These are phyloP conservation scores for Xylariaceae sp. DNA, from an alignment of 2,329 filamentous ascomycete genomes.

Conservation along the genomic window DNA sequence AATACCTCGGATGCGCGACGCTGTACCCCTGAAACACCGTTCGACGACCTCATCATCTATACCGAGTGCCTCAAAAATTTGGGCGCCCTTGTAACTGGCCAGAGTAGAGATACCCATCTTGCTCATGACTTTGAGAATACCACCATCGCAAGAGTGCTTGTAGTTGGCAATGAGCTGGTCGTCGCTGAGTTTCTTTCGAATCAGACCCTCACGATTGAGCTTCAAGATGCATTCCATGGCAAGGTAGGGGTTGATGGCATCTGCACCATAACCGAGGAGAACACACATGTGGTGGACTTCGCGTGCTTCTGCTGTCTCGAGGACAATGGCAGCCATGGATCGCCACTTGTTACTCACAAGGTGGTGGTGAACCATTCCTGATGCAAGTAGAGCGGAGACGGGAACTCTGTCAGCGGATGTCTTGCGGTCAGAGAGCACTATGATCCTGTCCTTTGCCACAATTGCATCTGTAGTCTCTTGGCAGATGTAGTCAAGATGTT, in stretches of 20 bases:
- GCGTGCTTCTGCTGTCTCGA: conserved; percentile 92
- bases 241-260: conserved; percentile 92
- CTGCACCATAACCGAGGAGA: conserved; percentile 90
- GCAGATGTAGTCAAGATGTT: conserved; percentile 85
- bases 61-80: conserved; percentile 95
- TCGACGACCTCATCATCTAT: conserved; percentile 91
- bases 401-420: conserved; percentile 79
- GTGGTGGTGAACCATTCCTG: conserved; percentile 92
- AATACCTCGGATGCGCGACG: conserved; percentile 89
- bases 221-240: conserved; percentile 96
- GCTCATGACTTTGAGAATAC: conserved; percentile 97
- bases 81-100: conserved; percentile 94
- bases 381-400: conserved; percentile 82
- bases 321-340: conserved; percentile 78
- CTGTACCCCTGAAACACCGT: conserved; percentile 90
- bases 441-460: conserved; percentile 76
- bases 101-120: conserved; percentile 99
- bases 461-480: conserved; percentile 81
- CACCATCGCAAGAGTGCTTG: conserved; percentile 93
- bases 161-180: conserved; percentile 90
- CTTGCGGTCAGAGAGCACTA: conserved; percentile 85
- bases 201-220: conserved; percentile 89
- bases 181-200: conserved; percentile 82
- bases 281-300: conserved; percentile 99
- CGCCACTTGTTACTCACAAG: conserved; percentile 95